phyloP scores from a whole-genome alignment of 1,139 yeast genomes.

The Entelexis paramagnoliae region DNA sequence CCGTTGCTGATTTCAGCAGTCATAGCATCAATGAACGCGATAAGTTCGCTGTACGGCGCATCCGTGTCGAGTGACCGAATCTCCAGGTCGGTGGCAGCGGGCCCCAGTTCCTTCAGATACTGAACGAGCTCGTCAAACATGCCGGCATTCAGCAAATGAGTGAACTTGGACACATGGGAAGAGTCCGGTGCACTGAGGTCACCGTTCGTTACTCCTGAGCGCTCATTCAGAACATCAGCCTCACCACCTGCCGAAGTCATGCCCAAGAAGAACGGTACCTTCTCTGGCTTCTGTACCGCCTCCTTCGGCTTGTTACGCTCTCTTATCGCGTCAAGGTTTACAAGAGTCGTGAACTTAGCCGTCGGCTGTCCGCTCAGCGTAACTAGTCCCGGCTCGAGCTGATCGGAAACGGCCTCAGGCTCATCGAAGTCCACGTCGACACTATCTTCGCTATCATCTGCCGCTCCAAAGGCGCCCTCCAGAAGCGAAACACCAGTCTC shows the following conservation, averaged over 20 bases:
- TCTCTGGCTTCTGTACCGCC: slow-evolving; percentile 76
- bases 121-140: slow-evolving; percentile 45
- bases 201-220: not conserved
- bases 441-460: slow-evolving; percentile 33
- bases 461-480: slow-evolving; percentile 47
- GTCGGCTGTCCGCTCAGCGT: slow-evolving; percentile 74
- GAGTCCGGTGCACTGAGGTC: slow-evolving; percentile 7
- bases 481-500: slow-evolving; percentile 66
- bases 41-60: slow-evolving; percentile 55
- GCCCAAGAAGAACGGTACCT: slow-evolving; percentile 67
- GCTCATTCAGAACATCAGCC: slow-evolving; percentile 26
- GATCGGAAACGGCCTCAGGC: slow-evolving; percentile 49
- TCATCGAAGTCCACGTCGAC: slow-evolving; percentile 27
- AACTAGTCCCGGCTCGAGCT: slow-evolving; percentile 48
- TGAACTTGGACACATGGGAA: slow-evolving; percentile 54
- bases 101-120: slow-evolving; percentile 54
- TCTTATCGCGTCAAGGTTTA: slow-evolving; percentile 74
- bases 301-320: slow-evolving; percentile 83
- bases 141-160: slow-evolving; percentile 45
- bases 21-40: slow-evolving; percentile 55
- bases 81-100: slow-evolving; percentile 75
- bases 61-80: slow-evolving; percentile 57
- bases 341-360: slow-evolving; percentile 63
- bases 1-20: slow-evolving; percentile 49
- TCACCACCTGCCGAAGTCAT: slow-evolving; percentile 28